A percentile compares a stretch with the other conserved stretches of the same genome.
These are phyloP conservation scores for Yarrowia sp. DNA, from an alignment of 805 yeast genomes.

Conservation along the genomic window DNA sequence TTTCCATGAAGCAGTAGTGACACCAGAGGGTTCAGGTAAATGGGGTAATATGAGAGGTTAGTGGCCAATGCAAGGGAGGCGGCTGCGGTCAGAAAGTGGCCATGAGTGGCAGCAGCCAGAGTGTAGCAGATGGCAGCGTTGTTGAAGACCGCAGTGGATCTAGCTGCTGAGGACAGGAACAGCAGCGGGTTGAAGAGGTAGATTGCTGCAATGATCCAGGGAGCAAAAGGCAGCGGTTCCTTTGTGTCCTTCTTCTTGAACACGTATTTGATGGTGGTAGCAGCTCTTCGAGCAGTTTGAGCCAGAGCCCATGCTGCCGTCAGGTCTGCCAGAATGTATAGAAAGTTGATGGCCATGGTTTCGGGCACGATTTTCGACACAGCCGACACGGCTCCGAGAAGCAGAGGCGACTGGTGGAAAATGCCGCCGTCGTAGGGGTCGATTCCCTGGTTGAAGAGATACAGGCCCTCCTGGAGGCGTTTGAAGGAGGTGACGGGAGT, in stretches of 20 bases:
- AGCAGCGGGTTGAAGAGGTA: slow-evolving; percentile 79
- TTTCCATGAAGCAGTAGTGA: slow-evolving; percentile 33
- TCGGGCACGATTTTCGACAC: slow-evolving; percentile 33
- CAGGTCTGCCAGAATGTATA: slow-evolving; percentile 61
- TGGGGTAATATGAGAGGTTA: slow-evolving; percentile 60
- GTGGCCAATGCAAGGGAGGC: slow-evolving; percentile 58
- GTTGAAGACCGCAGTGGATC: slow-evolving; percentile 61
- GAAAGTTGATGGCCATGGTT: slow-evolving; percentile 34
- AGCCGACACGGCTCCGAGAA: slow-evolving; percentile 51
- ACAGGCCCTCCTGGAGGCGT: slow-evolving; percentile 62
- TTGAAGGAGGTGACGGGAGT: slow-evolving; percentile 73
- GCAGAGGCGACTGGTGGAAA: slow-evolving; percentile 78
- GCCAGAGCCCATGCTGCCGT: slow-evolving; percentile 54
- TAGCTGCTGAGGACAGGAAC: slow-evolving; percentile 63
- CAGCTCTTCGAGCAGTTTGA: slow-evolving; percentile 40
- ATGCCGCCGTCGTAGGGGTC: slow-evolving; percentile 81
- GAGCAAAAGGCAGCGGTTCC: slow-evolving; percentile 33
- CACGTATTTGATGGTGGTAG: slow-evolving; percentile 25
- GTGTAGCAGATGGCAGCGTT: slow-evolving; percentile 54
- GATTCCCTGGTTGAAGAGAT: slow-evolving; percentile 52
- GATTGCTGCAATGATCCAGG: slow-evolving; percentile 54
- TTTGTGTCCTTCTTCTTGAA: slow-evolving; percentile 32
- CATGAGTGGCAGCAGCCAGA: slow-evolving; percentile 45
- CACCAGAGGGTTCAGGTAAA: slow-evolving; percentile 60
- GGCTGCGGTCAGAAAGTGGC: slow-evolving; percentile 46